Percentiles rank a stretch among this genome's conserved stretches.
Evolutionary conservation across 768 basidiomycete species (phyloP).

Genomic region (Tylopilus sp.): DNA sequence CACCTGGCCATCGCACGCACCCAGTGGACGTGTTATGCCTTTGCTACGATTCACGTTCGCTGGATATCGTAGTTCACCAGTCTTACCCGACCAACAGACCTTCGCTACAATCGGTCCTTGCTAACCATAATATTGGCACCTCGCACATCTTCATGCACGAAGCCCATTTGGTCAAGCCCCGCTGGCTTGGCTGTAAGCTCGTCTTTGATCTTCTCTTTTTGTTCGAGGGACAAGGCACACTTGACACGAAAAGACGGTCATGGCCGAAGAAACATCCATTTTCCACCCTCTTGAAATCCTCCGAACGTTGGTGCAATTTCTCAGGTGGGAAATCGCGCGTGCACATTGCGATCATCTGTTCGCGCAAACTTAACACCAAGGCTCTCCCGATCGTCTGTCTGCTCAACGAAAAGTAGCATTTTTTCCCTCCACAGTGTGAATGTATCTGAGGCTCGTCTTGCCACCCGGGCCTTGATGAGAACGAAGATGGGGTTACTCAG

Average conservation of each 20-base stretch:
- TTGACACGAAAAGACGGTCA: too few relatives aligned
- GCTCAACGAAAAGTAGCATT: neutral
- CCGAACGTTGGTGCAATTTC: conserved; percentile 17
- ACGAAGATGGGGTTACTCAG: too few relatives aligned
- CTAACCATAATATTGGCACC: conserved; percentile 19
- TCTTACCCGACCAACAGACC: conserved; percentile 22
- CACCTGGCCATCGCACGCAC: neutral
- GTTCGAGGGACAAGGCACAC: too few relatives aligned
- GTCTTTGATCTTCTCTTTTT: neutral
- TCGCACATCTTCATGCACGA: conserved; percentile 25
- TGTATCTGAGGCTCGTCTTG: neutral
- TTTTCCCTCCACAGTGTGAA: neutral
- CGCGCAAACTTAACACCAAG: neutral
- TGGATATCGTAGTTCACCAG: conserved; percentile 18
- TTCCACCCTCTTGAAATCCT: conserved; percentile 13
- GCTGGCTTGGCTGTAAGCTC: neutral
- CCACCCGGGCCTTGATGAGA: too few relatives aligned
- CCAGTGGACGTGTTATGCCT: neutral
- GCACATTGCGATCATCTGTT: neutral
- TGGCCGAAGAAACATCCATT: too few relatives aligned
- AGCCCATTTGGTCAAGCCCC: conserved; percentile 10
- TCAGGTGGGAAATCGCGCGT: neutral
- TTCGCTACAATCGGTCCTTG: neutral
- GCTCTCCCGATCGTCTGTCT: neutral
- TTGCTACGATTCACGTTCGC: conserved; percentile 1